These are phyloP conservation scores for Magnaporthiopsis poae DNA, from an alignment of 2,329 filamentous ascomycete genomes.

Conservation along the genomic window DNA sequence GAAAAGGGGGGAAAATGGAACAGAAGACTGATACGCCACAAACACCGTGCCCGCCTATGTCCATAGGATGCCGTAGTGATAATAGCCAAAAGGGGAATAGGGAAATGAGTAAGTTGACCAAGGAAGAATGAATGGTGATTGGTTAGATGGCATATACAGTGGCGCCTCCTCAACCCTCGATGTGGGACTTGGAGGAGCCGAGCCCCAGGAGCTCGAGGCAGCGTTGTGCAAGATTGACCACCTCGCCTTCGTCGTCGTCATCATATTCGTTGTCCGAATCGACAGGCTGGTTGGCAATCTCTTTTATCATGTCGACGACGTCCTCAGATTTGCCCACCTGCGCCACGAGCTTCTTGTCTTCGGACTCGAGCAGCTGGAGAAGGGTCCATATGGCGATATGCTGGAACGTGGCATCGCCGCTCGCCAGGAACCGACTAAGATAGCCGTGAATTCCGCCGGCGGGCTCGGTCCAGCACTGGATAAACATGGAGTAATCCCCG, in stretches of 20 bases:
- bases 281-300: conserved; percentile 79
- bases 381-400: conserved; percentile 98
- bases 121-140: too few species aligned
- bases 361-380: conserved; percentile 87
- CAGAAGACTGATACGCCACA: conserved; percentile 27
- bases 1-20: not conserved
- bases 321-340: conserved; percentile 84
- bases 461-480: conserved; percentile 85
- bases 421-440: conserved; percentile 81
- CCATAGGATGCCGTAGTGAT: conserved; percentile 24
- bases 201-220: conserved; percentile 80
- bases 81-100: conserved; percentile 16
- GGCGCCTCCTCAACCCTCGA: conserved; percentile 53
- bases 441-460: conserved; percentile 94
- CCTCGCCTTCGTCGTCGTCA: conserved; percentile 86
- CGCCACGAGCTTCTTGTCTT: conserved; percentile 78
- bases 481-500: conserved; percentile 91
- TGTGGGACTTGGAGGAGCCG: conserved; percentile 65
- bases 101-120: not conserved
- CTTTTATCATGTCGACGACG: conserved; percentile 82
- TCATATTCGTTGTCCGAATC: conserved; percentile 79
- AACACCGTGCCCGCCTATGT: conserved; percentile 35
- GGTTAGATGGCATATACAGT: too few species aligned
- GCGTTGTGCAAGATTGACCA: conserved; percentile 79
- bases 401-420: conserved; percentile 93